Conservation (phyloP, 306 rosid genomes). For the Castanea sativa region DNA sequence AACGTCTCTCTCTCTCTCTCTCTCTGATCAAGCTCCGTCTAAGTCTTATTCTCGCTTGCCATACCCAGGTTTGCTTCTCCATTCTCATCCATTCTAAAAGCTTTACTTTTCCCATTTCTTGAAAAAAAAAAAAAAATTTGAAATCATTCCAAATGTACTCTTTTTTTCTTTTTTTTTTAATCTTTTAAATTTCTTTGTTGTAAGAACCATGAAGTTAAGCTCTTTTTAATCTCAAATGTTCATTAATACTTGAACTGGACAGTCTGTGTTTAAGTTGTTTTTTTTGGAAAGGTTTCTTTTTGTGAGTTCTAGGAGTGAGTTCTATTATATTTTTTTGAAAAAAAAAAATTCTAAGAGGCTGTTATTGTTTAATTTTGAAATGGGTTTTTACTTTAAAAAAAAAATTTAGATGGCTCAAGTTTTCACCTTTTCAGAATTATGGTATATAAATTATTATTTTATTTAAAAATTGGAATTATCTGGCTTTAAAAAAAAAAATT, state of each 20-base stretch:
- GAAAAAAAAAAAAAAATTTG: not conserved
- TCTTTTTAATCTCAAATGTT: not conserved
- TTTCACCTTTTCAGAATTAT: not conserved
- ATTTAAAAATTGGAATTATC: not conserved
- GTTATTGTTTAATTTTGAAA: not conserved
- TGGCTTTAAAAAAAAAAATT: not conserved
- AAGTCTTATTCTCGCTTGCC: slow-evolving; percentile 31
- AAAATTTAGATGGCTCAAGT: not conserved
- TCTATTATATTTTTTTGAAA: not conserved
- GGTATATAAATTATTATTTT: no score
- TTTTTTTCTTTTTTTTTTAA: not conserved
- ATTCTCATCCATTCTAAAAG: slow-evolving; percentile 4
- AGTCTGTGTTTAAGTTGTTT: slow-evolving; percentile 8
- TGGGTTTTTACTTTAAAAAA: not conserved
- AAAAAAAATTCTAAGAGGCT: not conserved
- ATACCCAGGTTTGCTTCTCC: slow-evolving; percentile 39
- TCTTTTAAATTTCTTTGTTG: not conserved
- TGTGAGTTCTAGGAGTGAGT: not conserved
- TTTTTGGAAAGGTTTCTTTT: not conserved
- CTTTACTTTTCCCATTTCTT: not conserved
- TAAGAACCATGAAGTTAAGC: not conserved
- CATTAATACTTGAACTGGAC: not conserved
- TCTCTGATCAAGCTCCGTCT: slow-evolving; percentile 41
- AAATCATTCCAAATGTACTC: not conserved
- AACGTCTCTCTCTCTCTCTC: slow-evolving; percentile 56